A percentile compares a stretch with the other conserved stretches of the same genome.
These are phyloP conservation scores for Chlorencoelia australis DNA, from an alignment of 2,329 filamentous ascomycete genomes.

Conservation along the genomic window DNA sequence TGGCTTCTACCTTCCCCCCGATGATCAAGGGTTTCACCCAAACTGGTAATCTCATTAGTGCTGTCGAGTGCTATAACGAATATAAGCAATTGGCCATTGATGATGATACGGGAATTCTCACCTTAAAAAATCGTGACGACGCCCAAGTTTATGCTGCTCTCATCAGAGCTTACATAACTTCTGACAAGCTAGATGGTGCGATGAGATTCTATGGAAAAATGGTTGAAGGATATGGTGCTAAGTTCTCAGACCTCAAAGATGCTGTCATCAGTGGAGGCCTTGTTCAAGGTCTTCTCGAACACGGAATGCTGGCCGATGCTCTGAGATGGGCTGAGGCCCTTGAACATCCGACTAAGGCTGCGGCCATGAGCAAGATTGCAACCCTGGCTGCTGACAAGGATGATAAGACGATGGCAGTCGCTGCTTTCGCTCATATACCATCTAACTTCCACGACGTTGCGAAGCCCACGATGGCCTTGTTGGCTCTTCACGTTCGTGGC, in stretches of 20 bases:
- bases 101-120: conserved; percentile 63
- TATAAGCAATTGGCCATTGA: conserved; percentile 84
- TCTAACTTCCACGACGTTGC: conserved; percentile 39
- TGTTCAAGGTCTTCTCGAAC: conserved; percentile 65
- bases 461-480: conserved; percentile 64
- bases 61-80: conserved; percentile 91
- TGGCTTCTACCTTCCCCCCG: conserved; percentile 72
- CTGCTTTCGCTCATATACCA: conserved; percentile 52
- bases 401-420: conserved; percentile 55
- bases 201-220: conserved; percentile 80
- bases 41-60: conserved; percentile 71
- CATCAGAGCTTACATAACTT: conserved; percentile 78
- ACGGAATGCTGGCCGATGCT: conserved; percentile 62
- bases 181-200: conserved; percentile 70
- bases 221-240: conserved; percentile 48
- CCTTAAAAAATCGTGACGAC: conserved; percentile 63
- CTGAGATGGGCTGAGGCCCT: conserved; percentile 61
- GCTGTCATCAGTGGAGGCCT: conserved; percentile 65
- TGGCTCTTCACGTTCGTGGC: conserved; percentile 76
- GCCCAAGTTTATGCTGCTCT: conserved; percentile 83
- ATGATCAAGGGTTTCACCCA: conserved; percentile 94
- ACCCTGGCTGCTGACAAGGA: conserved; percentile 71
- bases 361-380: conserved; percentile 64
- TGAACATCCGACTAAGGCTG: conserved; percentile 45
- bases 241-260: conserved; percentile 55